Conservation (phyloP, 371 early-diverging fungal species). For the Mucor racemosus region DNA sequence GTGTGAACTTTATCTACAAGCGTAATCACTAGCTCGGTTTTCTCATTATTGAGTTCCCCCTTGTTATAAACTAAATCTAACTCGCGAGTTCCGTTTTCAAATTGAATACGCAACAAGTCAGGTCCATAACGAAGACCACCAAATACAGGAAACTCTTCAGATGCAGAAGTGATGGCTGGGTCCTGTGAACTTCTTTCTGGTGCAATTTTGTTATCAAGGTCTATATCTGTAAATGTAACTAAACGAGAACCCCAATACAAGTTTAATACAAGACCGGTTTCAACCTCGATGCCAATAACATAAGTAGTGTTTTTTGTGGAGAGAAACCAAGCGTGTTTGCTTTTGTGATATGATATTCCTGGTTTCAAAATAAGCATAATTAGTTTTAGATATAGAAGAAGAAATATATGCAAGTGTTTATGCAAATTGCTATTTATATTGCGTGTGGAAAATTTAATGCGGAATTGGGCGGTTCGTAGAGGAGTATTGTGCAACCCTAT, state of each 20-base stretch:
- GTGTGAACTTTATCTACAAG: slow-evolving; percentile 27
- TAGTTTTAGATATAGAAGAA: background rate
- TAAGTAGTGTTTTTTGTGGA: slow-evolving; percentile 37
- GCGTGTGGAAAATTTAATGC: too few relatives aligned
- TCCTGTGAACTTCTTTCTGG: slow-evolving; percentile 33
- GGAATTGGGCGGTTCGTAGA: too few relatives aligned
- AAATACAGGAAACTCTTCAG: slow-evolving; percentile 47
- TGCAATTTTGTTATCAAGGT: slow-evolving; percentile 9
- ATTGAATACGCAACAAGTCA: slow-evolving; percentile 27
- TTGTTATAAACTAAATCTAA: slow-evolving; percentile 27
- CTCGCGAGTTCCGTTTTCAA: slow-evolving; percentile 39
- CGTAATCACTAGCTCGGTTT: slow-evolving; percentile 16
- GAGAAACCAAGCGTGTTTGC: slow-evolving; percentile 37
- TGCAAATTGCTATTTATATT: too few relatives aligned
- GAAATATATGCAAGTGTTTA: too few relatives aligned
- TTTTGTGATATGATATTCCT: slow-evolving; percentile 32
- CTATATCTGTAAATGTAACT: slow-evolving; percentile 20
- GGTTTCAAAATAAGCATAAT: slow-evolving; percentile 8
- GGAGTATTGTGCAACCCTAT: too few relatives aligned
- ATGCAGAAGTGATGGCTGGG: slow-evolving; percentile 36
- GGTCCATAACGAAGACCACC: slow-evolving; percentile 48
- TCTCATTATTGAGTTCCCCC: background rate
- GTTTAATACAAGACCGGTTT: slow-evolving; percentile 31
- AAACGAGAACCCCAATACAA: slow-evolving; percentile 47
- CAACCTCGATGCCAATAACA: slow-evolving; percentile 33